Evolutionary conservation across 1,284 basidiomycete species (phyloP).

Genomic region (Mycosarcoma maydis): DNA sequence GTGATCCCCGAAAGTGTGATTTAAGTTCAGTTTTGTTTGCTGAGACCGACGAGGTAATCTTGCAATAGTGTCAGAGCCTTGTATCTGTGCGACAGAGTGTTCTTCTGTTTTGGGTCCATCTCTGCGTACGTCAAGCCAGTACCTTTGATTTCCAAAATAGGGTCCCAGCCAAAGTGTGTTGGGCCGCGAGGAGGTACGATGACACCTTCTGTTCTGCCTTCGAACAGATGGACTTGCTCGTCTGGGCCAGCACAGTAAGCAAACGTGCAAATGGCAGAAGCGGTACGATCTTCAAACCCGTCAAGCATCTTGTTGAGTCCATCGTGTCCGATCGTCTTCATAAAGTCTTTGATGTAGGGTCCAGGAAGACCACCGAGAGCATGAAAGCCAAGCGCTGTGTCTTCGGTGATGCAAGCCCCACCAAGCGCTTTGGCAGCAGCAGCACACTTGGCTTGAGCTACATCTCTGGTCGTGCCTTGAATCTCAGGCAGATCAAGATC

Average conservation of each 20-base stretch:
- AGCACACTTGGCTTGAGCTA: constrained; percentile 86
- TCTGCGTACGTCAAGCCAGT: constrained; percentile 69
- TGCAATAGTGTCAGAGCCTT: constrained; percentile 85
- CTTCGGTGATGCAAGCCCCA: constrained; percentile 92
- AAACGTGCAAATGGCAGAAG: constrained; percentile 93
- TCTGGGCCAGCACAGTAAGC: constrained; percentile 75
- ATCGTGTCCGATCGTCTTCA: constrained; percentile 58
- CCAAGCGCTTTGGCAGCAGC: constrained; percentile 77
- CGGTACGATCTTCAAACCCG: constrained; percentile 83
- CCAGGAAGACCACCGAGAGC: constrained; percentile 91
- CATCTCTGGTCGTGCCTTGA: constrained; percentile 90
- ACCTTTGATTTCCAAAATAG: constrained; percentile 80
- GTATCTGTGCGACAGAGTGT: constrained; percentile 81
- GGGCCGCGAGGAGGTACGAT: constrained; percentile 88
- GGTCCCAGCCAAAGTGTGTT: constrained; percentile 86
- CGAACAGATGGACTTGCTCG: constrained; percentile 74
- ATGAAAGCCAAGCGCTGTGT: constrained; percentile 91
- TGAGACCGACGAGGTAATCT: constrained; percentile 71
- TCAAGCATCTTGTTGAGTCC: constrained; percentile 86
- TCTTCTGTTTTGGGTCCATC: constrained; percentile 60
- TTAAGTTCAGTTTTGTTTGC: too few relatives aligned
- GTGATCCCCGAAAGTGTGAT: too few relatives aligned
- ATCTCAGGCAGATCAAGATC: constrained; percentile 81
- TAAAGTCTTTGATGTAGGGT: constrained; percentile 88
- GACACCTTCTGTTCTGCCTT: constrained; percentile 85